Conservation (phyloP, 225 moss, liverwort and hornwort genomes). For the Straminergon stramineum region DNA sequence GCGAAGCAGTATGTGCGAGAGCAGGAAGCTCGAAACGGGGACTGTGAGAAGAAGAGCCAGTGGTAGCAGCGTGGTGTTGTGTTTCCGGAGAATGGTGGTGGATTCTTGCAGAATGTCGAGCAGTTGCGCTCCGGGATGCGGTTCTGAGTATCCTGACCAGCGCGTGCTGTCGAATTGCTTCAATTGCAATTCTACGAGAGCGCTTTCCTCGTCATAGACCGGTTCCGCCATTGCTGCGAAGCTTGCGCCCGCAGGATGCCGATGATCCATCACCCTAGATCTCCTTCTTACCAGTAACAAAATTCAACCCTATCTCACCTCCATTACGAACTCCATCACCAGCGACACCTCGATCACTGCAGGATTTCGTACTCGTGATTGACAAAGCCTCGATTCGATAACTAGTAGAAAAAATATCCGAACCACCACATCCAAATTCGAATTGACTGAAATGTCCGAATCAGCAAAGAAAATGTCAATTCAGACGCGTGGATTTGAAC, state of each 20-base stretch:
- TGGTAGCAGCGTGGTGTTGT: slow-evolving; percentile 29
- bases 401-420: not conserved
- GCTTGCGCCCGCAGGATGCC: not conserved
- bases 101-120: slow-evolving; percentile 78
- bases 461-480: not conserved
- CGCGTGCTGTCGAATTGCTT: slow-evolving; percentile 2
- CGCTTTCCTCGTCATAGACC: slow-evolving; percentile 5
- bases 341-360: not conserved
- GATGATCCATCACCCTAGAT: slow-evolving; percentile 10
- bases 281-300: not conserved
- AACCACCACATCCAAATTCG: not conserved
- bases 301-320: not conserved
- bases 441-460: not conserved
- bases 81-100: slow-evolving; percentile 54
- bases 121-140: slow-evolving; percentile 9
- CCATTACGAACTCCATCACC: not conserved
- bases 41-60: slow-evolving; percentile 48
- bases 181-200: not conserved
- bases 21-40: slow-evolving; percentile 62
- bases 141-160: slow-evolving; percentile 34
- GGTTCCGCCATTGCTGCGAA: slow-evolving; percentile 8
- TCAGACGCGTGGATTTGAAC: not conserved
- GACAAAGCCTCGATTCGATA: not conserved
- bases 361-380: not conserved
- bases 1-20: slow-evolving; percentile 60